phyloP scores from a whole-genome alignment of 2,329 filamentous ascomycete genomes.

The Penicillium hordei region DNA sequence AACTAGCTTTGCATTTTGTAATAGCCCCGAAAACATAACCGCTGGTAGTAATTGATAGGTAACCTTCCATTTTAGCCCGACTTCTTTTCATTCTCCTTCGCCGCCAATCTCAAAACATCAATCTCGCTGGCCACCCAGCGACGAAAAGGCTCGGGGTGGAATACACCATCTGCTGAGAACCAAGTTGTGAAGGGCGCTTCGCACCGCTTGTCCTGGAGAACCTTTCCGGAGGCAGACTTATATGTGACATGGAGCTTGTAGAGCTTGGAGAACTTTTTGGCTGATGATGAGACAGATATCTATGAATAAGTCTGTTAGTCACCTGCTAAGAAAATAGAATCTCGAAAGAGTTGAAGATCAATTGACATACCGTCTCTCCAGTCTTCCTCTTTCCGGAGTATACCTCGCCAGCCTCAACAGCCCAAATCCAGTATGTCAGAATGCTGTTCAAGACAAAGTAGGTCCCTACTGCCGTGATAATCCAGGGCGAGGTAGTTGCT shows the following conservation, averaged over 20 bases:
- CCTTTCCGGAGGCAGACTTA: slow-evolving; percentile 40
- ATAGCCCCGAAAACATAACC: neutral
- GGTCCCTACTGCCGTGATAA: slow-evolving; percentile 71
- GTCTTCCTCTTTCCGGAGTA: slow-evolving; percentile 75
- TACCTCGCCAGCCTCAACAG: slow-evolving; percentile 75
- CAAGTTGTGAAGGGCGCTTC: slow-evolving; percentile 60
- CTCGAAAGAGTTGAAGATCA: neutral
- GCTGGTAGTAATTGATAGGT: neutral
- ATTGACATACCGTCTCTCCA: slow-evolving; percentile 57
- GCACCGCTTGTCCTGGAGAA: slow-evolving; percentile 50
- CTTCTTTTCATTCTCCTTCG: slow-evolving; percentile 37
- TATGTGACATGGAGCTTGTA: slow-evolving; percentile 71
- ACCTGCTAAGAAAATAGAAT: neutral
- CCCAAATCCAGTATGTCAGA: slow-evolving; percentile 81
- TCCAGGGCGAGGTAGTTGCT: slow-evolving; percentile 71
- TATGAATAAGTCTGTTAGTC: slow-evolving; percentile 37
- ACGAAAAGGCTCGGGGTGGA: slow-evolving; percentile 62
- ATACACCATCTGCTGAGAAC: slow-evolving; percentile 59
- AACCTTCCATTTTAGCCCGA: slow-evolving; percentile 15
- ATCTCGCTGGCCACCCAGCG: slow-evolving; percentile 61
- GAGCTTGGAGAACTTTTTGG: slow-evolving; percentile 75
- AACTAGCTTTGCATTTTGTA: neutral
- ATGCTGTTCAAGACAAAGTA: slow-evolving; percentile 78
- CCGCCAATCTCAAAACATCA: slow-evolving; percentile 54
- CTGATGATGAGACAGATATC: slow-evolving; percentile 71